Conservation (phyloP, 495 filamentous ascomycete genomes). For the Terfezia boudieri region DNA sequence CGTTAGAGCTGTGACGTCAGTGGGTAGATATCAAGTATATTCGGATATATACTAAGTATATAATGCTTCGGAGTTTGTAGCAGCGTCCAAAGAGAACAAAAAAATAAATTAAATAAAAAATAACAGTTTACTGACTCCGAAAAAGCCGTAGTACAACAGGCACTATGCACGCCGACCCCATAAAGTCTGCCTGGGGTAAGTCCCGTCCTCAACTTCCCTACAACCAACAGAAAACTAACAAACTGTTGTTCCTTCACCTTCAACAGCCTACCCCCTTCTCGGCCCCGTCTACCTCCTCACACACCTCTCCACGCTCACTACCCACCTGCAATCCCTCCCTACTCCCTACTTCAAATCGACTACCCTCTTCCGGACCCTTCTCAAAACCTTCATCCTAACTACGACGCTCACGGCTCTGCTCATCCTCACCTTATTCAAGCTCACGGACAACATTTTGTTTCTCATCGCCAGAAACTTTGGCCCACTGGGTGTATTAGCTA, state of each 20-base stretch:
- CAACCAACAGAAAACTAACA: background rate
- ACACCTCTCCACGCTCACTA: background rate
- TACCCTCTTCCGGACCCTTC: background rate
- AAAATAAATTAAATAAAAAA: no score
- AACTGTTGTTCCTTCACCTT: background rate
- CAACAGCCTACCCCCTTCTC: background rate
- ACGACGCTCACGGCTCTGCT: background rate
- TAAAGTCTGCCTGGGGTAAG: background rate
- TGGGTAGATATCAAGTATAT: no score
- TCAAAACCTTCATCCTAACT: background rate
- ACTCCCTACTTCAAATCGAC: background rate
- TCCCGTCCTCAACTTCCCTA: background rate
- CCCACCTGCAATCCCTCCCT: background rate
- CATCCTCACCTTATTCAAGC: background rate
- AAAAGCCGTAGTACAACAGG: no score
- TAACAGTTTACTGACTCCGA: no score
- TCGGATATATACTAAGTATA: no score
- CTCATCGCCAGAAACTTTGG: background rate
- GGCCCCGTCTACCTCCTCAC: background rate
- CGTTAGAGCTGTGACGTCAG: no score
- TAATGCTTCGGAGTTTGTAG: no score
- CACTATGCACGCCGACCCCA: no score
- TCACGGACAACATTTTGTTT: background rate
- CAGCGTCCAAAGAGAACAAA: no score
- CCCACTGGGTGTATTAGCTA: background rate